phyloP scores from a whole-genome alignment of 345 rosid species.

The Acer negundo region DNA sequence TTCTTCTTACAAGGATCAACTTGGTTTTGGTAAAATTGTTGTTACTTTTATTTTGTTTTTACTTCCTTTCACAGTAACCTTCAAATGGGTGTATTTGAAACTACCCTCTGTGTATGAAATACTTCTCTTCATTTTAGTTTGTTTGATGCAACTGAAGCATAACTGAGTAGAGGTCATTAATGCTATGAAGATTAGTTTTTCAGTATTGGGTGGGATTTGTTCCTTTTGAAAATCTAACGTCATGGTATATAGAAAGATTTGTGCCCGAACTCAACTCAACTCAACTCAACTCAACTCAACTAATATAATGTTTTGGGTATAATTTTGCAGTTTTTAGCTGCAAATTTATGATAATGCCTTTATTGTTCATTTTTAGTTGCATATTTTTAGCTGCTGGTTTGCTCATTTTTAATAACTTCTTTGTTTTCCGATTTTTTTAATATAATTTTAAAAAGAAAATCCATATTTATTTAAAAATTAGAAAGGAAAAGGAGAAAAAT shows the following conservation, averaged over 20 bases:
- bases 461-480: background rate
- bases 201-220: background rate
- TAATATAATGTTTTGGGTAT: background rate
- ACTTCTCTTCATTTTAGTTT: background rate
- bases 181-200: background rate
- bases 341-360: background rate
- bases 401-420: too few species aligned
- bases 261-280: background rate
- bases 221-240: background rate
- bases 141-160: background rate
- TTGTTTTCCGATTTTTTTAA: background rate
- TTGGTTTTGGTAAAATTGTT: slow-evolving; percentile 72
- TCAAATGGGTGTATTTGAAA: background rate
- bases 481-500: background rate
- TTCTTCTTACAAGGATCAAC: slow-evolving; percentile 95
- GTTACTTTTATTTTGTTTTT: background rate
- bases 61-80: background rate
- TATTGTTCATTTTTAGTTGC: too few species aligned
- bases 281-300: background rate
- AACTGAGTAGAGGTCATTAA: background rate
- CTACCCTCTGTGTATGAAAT: background rate
- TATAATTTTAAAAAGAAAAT: background rate
- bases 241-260: background rate
- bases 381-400: too few species aligned
- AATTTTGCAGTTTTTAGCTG: background rate